Evolutionary conservation across 768 basidiomycete genomes (phyloP).

Genomic region (Suillus decipiens): DNA sequence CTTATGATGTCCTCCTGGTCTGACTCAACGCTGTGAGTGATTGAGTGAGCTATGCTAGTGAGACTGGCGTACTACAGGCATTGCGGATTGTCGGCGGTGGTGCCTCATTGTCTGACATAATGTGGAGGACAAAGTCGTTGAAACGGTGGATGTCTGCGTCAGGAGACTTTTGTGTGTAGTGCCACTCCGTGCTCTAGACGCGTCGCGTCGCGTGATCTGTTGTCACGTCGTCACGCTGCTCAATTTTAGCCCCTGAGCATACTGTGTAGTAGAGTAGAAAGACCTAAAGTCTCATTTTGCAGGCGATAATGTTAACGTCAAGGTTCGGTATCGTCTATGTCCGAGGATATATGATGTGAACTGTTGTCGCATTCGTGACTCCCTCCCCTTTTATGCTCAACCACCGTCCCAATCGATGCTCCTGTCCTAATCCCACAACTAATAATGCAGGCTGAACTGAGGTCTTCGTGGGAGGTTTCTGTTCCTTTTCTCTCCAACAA

Average conservation of each 20-base stretch:
- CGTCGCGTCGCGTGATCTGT: constrained; percentile 2
- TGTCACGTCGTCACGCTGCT: constrained; percentile 5
- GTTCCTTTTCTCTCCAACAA: constrained; percentile 39
- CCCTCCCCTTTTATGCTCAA: constrained; percentile 70
- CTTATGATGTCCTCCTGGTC: constrained; percentile 69
- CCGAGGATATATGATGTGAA: constrained; percentile 57
- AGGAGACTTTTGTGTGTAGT: neutral
- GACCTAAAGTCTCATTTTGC: neutral
- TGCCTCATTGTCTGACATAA: constrained; percentile 3
- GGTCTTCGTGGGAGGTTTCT: constrained; percentile 10
- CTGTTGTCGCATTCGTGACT: constrained; percentile 69
- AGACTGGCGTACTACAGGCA: constrained; percentile 6
- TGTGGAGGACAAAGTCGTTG: neutral
- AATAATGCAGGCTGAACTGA: constrained; percentile 49
- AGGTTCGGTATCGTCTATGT: constrained; percentile 17
- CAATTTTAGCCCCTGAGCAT: neutral
- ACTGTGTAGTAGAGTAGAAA: neutral
- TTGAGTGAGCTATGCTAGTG: neutral
- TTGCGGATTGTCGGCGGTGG: neutral
- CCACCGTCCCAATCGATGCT: constrained; percentile 92
- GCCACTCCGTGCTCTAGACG: neutral
- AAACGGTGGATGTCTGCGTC: neutral
- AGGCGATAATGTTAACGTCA: neutral
- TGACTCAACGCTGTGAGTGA: constrained; percentile 21
- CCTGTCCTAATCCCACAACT: constrained; percentile 82